phyloP scores from a whole-genome alignment of 441 rosid species.

The Melianthus villosus region DNA sequence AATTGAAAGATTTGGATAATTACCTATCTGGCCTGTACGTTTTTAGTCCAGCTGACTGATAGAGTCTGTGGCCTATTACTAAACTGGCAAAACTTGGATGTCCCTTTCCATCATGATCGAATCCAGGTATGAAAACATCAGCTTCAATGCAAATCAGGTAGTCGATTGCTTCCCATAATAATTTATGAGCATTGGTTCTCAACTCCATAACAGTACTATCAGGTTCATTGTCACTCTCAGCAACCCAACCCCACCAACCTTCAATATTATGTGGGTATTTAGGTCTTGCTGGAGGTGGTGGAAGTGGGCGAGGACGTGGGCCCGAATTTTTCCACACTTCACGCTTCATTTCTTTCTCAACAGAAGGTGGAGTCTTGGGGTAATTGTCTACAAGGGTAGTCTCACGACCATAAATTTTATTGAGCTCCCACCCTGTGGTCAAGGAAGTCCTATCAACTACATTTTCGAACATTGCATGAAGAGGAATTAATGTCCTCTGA shows the following conservation, averaged over 20 bases:
- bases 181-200: slow-evolving; percentile 74
- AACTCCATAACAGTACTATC: slow-evolving; percentile 54
- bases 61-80: slow-evolving; percentile 93
- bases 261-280: slow-evolving; percentile 85
- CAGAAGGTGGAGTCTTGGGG: slow-evolving; percentile 33
- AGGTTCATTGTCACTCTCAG: slow-evolving; percentile 66
- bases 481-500: slow-evolving; percentile 75
- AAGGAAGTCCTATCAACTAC: slow-evolving; percentile 62
- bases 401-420: slow-evolving; percentile 77
- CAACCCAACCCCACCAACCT: slow-evolving; percentile 99
- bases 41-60: slow-evolving; percentile 29
- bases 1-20: no score
- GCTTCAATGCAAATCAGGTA: slow-evolving; percentile 75
- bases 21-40: slow-evolving; percentile 14
- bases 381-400: slow-evolving; percentile 35
- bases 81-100: slow-evolving; percentile 48
- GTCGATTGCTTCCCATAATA: slow-evolving; percentile 96
- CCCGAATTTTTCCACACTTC: slow-evolving; percentile 94
- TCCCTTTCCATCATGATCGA: slow-evolving; percentile 68
- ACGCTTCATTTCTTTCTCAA: slow-evolving; percentile 49
- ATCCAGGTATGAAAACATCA: slow-evolving; percentile 86
- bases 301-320: slow-evolving; percentile 96
- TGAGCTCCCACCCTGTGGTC: slow-evolving; percentile 58
- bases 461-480: slow-evolving; percentile 81
- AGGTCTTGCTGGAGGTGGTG: slow-evolving; percentile 96